Evolutionary conservation across 371 early-diverging fungal genomes (phyloP), one percentile per base, ranked within the genome.

Genomic region (Rhizopus sp.): DNA sequence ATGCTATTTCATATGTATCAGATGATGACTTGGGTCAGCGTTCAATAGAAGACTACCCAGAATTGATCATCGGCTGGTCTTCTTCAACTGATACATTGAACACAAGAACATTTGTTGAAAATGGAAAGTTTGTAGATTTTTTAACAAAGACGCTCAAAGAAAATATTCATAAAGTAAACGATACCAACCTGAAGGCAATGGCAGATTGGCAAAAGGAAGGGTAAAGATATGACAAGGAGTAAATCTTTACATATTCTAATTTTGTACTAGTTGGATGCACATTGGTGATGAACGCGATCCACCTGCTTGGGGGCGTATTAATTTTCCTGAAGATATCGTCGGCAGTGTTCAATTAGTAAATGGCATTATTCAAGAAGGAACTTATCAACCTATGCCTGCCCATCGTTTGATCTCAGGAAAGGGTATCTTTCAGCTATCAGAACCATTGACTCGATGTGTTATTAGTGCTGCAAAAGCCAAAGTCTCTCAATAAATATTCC

Each of bases 281-380:
- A 60, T 82, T 34, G 70, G 68, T 2, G 91, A 91, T 66, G 70
- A 76, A 50, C 83, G 91, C 5, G 76, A 85, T 44, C 85, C 80
- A 30, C 69, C 85, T 30, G 72, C 87, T 23, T 91, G 83, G 78
- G 91, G 90, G 33, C 78, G 93, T 31, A 88, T 87, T 48, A 83
- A 85, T 23, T 77, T 77, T 49, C 91, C 92, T 6, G 92, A 93
- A 62, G 92, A 93, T 63, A 91, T 92, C 44, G 74, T 93, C 62
- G 93, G 93, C 6, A 82, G 82, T 32, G 87, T 91, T 2, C 77
- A 83, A 48, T 60, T 89, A 7, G 57, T 74, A 23, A 66, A 78
- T 46, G 86, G 85, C 2, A 57, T 60, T 3, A 84, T 88, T 17
- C 64, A 77, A 29, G 68, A 74, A 8, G 69, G 65, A 39, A 78